Evolutionary conservation across 176 grass and related monocot species (phyloP), one percentile per base, ranked within the genome.

Genomic region (Hsuehochloa calcarea): DNA sequence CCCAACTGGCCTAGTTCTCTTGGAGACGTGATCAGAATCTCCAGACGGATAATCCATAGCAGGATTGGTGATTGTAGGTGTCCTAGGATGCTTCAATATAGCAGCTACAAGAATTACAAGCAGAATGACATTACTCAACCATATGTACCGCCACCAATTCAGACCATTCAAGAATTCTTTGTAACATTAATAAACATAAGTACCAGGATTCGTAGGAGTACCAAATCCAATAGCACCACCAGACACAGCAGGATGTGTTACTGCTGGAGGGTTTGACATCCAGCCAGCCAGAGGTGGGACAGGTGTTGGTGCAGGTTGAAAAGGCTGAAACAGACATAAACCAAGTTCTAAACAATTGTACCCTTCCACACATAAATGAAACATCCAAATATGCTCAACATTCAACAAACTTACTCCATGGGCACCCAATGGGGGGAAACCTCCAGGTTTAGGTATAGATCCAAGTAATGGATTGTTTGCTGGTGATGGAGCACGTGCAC

Each of bases 221-320:
- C 88, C 90, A 77, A 98, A 92, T 82, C 97, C 97, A 87, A 99
- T 96, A 81, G 93, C 84, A 80, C 92, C 86, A 85, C 90, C 97
- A 91, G 97, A 93, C 43, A 96, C 90, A 56, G 88, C 84, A 65
- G 93, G 84, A 91, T 99, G 92, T 67, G 88, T 79, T 75, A 96
- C 89, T 75, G 87, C 86, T 84, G 93, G 72, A 91, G 97, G 77
- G 66, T 96, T 96, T 87, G 97, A 94, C 97, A 99, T 99, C 97
- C 97, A 99, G 34, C 97, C 97, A 51, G 93, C 97, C 73, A 99
- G 84, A 74, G 92, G 92, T 69, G 97, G 90, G 37, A 99, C 93
- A 50, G 97, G 90, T 72, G 93, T 77, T 76, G 84, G 91, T 31
- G 93, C 78, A 80, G 97, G 86, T 83, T 99, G 97, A 88, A 99